Evolutionary conservation across 306 rosid species (phyloP).

Genomic region (Psophocarpus tetragonolobus): DNA sequence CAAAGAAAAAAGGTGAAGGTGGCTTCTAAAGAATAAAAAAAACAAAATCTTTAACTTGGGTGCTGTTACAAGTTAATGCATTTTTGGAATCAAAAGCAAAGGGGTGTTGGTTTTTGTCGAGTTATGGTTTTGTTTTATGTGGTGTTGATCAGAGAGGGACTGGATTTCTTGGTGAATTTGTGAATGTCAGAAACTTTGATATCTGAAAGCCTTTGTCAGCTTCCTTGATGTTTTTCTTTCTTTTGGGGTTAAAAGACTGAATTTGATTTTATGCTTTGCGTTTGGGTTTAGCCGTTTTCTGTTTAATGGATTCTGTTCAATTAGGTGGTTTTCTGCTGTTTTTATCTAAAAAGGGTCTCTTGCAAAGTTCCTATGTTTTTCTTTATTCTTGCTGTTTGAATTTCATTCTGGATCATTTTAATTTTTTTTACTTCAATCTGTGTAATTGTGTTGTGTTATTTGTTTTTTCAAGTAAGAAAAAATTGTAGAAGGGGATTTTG

Average conservation of each 20-base stretch:
- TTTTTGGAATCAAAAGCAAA: slow-evolving; percentile 29
- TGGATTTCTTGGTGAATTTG: slow-evolving; percentile 30
- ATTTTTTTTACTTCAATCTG: slow-evolving; percentile 16
- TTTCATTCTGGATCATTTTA: slow-evolving; percentile 40
- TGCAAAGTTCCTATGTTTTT: slow-evolving; percentile 32
- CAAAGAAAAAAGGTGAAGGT: slow-evolving; percentile 34
- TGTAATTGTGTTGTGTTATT: not conserved
- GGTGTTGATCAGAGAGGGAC: slow-evolving; percentile 28
- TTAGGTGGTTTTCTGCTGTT: slow-evolving; percentile 36
- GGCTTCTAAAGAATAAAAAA: slow-evolving; percentile 44
- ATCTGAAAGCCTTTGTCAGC: slow-evolving; percentile 28
- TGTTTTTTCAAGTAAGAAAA: not conserved
- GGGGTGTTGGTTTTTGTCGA: slow-evolving; percentile 24
- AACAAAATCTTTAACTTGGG: slow-evolving; percentile 26
- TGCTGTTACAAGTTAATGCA: slow-evolving; percentile 25
- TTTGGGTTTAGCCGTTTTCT: slow-evolving; percentile 38
- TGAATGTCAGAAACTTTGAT: slow-evolving; percentile 18
- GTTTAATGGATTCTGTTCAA: slow-evolving; percentile 38
- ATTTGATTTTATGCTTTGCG: slow-evolving; percentile 40
- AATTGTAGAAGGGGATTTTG: slow-evolving; percentile 31
- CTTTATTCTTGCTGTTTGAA: slow-evolving; percentile 28
- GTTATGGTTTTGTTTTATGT: slow-evolving; percentile 10
- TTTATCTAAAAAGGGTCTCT: slow-evolving; percentile 28
- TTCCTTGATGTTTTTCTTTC: slow-evolving; percentile 20
- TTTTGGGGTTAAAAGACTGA: slow-evolving; percentile 26